Evolutionary conservation across 768 basidiomycete species (phyloP).

Genomic region (Phylloporus sp.): DNA sequence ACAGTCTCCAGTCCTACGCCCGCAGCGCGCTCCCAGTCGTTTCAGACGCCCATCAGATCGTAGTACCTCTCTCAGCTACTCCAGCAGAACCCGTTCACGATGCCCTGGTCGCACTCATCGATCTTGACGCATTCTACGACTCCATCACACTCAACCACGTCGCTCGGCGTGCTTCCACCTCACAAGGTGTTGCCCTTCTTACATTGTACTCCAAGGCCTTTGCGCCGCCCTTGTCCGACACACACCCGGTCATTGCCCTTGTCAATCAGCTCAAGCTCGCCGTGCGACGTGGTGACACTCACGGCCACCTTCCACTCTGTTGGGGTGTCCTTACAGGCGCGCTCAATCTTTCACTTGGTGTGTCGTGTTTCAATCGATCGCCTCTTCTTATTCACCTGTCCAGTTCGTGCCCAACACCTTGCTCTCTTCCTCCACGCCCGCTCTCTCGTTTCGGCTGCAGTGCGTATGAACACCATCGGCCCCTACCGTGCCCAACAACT

Average conservation of each 20-base stretch:
- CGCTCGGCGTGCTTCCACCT: constrained; percentile 77
- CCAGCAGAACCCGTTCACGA: constrained; percentile 9
- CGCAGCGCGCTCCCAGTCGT: constrained; percentile 76
- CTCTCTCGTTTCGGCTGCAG: constrained; percentile 84
- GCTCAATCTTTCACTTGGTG: constrained; percentile 71
- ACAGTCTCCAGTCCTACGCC: constrained; percentile 76
- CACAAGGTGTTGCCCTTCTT: constrained; percentile 91
- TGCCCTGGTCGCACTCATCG: constrained; percentile 42
- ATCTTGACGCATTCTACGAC: constrained; percentile 77
- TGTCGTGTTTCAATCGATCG: neutral
- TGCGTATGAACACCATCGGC: constrained; percentile 87
- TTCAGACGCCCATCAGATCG: constrained; percentile 56
- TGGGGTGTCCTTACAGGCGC: constrained; percentile 86
- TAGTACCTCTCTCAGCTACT: constrained; percentile 18
- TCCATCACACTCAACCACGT: constrained; percentile 88
- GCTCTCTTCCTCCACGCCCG: constrained; percentile 93
- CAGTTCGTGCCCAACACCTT: constrained; percentile 82
- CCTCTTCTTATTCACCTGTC: constrained; percentile 2
- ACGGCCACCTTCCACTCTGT: constrained; percentile 85
- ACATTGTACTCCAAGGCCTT: constrained; percentile 85
- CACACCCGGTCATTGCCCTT: constrained; percentile 29
- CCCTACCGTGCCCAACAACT: constrained; percentile 92
- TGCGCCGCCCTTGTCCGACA: constrained; percentile 43
- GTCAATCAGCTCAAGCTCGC: constrained; percentile 67
- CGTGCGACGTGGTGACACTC: constrained; percentile 59